Evolutionary conservation across 441 rosid species (phyloP), one percentile per base, ranked within the genome.

Genomic region (Adansonia madagascariensis): DNA sequence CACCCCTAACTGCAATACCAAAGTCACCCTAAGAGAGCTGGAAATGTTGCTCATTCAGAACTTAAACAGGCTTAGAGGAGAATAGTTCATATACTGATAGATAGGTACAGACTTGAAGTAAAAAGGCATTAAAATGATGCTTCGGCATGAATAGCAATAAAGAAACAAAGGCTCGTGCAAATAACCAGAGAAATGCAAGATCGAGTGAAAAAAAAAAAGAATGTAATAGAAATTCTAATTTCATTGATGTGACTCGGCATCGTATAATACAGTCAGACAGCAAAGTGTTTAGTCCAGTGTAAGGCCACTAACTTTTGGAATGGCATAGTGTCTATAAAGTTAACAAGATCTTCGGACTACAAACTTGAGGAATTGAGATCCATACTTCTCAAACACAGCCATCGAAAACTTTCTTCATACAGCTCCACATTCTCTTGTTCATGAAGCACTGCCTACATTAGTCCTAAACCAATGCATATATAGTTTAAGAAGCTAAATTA

Each of bases 311-410:
- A 81, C 75, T 78, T 82, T 79, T 41, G 71, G 53, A 70, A 55
- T 17, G 69, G 72, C 52, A 80, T 50, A 57, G 70, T 88, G 27
- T 24, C 88, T 60, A 84, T 80, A 64, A 88, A 80, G 31, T 84
- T 75, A 76, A 88, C 80, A 77, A 92, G 88, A 75, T 87, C 89
- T 31, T 88, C 80, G 86, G 81, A 74, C 81, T 79, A 39, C 80
- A 69, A 61, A 86, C 73, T 6, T 78, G 82, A 73, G 76, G 27
- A 24, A 24, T 24, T 24, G 27, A 24, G 27, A 80, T 52, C 80
- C 68, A 57, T 20, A 79, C 59, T 80, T 86, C 59, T 80, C 79
- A 31, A 81, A 70, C 52, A 77, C 80, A 39, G 35, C 80, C 43
- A 81, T 56, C 75, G 82, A 77, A 66, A 22, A 24, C 75, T 75